Base-by-base conservation (phyloP, 805 yeast species). In the Pichia scutulata region DNA sequence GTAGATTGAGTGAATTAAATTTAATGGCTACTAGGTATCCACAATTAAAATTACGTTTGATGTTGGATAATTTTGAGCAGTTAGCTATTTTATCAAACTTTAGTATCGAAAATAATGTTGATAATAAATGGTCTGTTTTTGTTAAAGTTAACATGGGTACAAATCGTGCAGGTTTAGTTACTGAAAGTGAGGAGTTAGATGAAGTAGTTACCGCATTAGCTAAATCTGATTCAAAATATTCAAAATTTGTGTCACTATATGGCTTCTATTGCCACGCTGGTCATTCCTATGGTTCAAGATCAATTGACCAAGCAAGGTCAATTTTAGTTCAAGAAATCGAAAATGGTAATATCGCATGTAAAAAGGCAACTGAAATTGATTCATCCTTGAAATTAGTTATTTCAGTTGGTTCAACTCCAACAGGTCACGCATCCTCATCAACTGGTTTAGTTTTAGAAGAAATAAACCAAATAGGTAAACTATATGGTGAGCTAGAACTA, bases 241-340 rank as follows among this genome's bases (percentile, higher is more conserved):
- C 57, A 13, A 57, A 68, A 1, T 55, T 63, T 39, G 70, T 82
- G 12, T 68, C 73, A 10, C 52, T 85, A 16, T 78, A 70, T 58
- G 95, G 95, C 0, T 78, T 86, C 57, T 86, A 86, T 63, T 81
- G 86, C 39, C 93, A 86, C 67, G 86, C 89, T 1, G 95, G 95
- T 2, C 86, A 82, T 60, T 81, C 90, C 0, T 86, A 86, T 59
- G 68, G 68, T 1, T 70, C 84, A 0, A 63, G 66, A 7, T 64
- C 72, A 18, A 61, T 67, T 26, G 69, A 69, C 1, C 73, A 72
- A 28, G 86, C 87, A 0, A 72, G 72, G 47, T 60, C 59, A 3
- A 70, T 65, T 39, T 64, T 86, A 36, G 44, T 76, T n/a, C 75
- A 75, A 24, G 95, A 86, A 58, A 71, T 86, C 37, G 60, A 59